Base-by-base conservation (phyloP, 176 grass and related monocot genomes). In the Tuctoria greenei region DNA sequence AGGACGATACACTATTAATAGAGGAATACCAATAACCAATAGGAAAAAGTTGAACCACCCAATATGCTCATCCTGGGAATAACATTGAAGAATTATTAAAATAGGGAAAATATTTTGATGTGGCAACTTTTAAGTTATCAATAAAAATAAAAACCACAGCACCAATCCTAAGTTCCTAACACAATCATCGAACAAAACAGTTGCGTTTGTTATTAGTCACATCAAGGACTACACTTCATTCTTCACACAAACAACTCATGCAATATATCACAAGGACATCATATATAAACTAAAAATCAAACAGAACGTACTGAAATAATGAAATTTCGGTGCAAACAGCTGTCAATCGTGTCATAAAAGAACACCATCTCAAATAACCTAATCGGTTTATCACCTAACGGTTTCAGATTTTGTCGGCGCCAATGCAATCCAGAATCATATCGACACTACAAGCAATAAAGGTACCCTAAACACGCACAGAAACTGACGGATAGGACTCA, bases 1-100 rank as follows among this genome's bases (percentile, higher is more conserved):
- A 80, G 18, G 9, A 7, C 23, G 5, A 10, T 4, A 7, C 1
- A 57, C 2, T 6, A 5, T 21, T 20, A 17, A 18, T 20, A 26
- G 52, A 9, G 4, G 15, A 54, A 21, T 18, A 54, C 17, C 8
- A 55, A 56, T 12, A 10, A 41, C 21, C 2, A 39, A 8, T 13
- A 43, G 0, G 4, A 35, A 39, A 57, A 51, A 58, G 39, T 39
- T 8, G 4, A 80, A 47, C 21, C 59, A 41, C 4, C 16, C 17
- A 25, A 25, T 24, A 73, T 78, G 57, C 46, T 74, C 52, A 74
- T 35, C 24, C 67, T 4, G 14, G 50, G 27, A 31, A 18, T 71
- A 25, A 59, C 8, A 49, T 4, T 31, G 31, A 49, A 37, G 13
- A 58, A 74, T 27, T 64, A 39, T 59, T n/a, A n/a, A 71, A 24